Conservation (phyloP, 495 filamentous ascomycete genomes). For the Tuber umbilicatum region DNA sequence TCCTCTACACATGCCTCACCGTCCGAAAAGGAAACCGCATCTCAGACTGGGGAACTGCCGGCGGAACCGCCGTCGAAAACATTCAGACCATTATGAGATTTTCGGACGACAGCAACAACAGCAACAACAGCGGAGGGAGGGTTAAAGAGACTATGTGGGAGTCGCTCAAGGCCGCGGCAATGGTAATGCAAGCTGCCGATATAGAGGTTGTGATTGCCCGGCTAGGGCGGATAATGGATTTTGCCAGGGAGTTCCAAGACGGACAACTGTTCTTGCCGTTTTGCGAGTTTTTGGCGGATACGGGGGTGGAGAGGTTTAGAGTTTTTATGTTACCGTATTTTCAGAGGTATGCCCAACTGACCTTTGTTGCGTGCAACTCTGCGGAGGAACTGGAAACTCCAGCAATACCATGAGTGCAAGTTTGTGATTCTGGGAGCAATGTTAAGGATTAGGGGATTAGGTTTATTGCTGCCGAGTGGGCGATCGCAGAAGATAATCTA, state of each 20-base stretch:
- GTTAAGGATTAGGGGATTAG: conserved; percentile 40
- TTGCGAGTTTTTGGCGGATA: conserved; percentile 67
- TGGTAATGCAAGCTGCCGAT: conserved; percentile 67
- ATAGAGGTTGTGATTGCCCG: conserved; percentile 68
- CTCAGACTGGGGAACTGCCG: conserved; percentile 60
- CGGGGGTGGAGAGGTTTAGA: conserved; percentile 68
- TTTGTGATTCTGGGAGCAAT: neutral
- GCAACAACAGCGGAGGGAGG: conserved; percentile 36
- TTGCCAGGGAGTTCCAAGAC: conserved; percentile 27
- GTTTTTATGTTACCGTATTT: conserved; percentile 71
- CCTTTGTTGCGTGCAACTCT: no score
- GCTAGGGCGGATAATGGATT: conserved; percentile 30
- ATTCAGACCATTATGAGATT: conserved; percentile 47
- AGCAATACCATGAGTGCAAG: neutral
- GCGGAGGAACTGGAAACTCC: no score
- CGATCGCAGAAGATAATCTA: conserved; percentile 58
- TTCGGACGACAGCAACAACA: conserved; percentile 32
- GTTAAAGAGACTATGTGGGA: conserved; percentile 49
- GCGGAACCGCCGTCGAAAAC: conserved; percentile 53
- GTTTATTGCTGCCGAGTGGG: conserved; percentile 70
- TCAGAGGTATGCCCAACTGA: conserved; percentile 62
- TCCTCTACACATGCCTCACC: conserved; percentile 62
- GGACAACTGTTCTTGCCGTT: conserved; percentile 63
- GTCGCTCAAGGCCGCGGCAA: conserved; percentile 56
- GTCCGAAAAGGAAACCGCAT: conserved; percentile 74